phyloP scores from a whole-genome alignment of 2,329 filamentous ascomycete species.

The Penicillium sp. region DNA sequence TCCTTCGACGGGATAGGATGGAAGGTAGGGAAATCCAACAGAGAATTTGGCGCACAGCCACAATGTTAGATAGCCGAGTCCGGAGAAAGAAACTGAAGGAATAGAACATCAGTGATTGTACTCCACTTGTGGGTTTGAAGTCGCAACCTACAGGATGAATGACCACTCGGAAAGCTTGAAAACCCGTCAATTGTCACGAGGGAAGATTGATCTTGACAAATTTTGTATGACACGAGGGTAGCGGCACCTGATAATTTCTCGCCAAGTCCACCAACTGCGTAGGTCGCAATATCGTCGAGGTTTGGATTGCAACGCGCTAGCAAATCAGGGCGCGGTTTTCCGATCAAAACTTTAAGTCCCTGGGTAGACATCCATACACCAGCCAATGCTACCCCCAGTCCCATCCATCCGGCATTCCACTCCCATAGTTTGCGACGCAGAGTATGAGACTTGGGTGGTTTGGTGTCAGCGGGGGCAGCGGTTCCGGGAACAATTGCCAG shows the following conservation, averaged over 20 bases:
- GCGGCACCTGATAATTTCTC: slow-evolving; percentile 55
- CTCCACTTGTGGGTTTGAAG: background rate
- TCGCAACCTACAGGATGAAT: slow-evolving; percentile 59
- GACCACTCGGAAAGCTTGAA: slow-evolving; percentile 77
- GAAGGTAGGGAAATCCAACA: slow-evolving; percentile 47
- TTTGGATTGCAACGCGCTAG: slow-evolving; percentile 76
- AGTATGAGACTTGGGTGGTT: slow-evolving; percentile 60
- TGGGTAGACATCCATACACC: slow-evolving; percentile 78
- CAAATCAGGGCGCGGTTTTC: slow-evolving; percentile 65
- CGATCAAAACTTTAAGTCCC: slow-evolving; percentile 75
- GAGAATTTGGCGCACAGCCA: slow-evolving; percentile 69
- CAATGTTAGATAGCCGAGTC: slow-evolving; percentile 80
- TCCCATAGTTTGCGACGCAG: slow-evolving; percentile 90
- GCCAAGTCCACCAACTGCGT: slow-evolving; percentile 64
- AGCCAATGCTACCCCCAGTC: slow-evolving; percentile 71
- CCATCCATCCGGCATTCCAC: slow-evolving; percentile 81
- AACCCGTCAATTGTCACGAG: slow-evolving; percentile 72
- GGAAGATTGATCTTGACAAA: slow-evolving; percentile 68
- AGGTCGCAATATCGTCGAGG: slow-evolving; percentile 58
- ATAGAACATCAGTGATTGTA: background rate
- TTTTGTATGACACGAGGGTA: slow-evolving; percentile 70
- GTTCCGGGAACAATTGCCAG: slow-evolving; percentile 71
- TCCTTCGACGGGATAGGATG: slow-evolving; percentile 28
- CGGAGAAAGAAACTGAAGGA: slow-evolving; percentile 66
- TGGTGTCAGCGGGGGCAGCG: slow-evolving; percentile 52